These are phyloP conservation scores for Brettanomyces custersianus DNA, from an alignment of 805 yeast genomes.

Conservation along the genomic window DNA sequence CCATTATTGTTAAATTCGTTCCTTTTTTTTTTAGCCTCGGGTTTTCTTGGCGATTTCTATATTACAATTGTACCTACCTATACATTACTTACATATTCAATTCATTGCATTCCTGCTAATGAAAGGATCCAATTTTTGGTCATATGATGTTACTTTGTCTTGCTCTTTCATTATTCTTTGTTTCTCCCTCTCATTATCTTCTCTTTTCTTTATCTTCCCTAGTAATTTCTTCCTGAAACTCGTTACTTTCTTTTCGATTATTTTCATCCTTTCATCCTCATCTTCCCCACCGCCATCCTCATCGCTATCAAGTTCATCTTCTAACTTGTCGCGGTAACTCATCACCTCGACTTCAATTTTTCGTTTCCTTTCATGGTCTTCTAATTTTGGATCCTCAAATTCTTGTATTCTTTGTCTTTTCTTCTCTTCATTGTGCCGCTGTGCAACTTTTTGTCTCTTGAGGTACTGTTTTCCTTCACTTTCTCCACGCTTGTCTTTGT, in stretches of 20 bases:
- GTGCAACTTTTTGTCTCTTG: constrained; percentile 23
- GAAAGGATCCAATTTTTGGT: too few species aligned
- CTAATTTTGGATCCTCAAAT: constrained; percentile 21
- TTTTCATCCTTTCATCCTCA: not conserved
- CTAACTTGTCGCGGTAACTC: constrained; percentile 43
- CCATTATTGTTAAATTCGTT: too few species aligned
- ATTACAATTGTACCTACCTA: too few species aligned
- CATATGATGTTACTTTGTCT: too few species aligned
- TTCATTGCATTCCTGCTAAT: too few species aligned
- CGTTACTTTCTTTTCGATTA: not conserved
- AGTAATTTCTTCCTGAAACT: not conserved
- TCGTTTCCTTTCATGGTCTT: constrained; percentile 28
- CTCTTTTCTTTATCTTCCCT: not conserved
- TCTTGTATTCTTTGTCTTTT: constrained; percentile 5
- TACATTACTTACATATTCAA: too few species aligned
- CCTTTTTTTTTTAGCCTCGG: too few species aligned
- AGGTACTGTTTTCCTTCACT: constrained; percentile 29
- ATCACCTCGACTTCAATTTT: constrained; percentile 36
- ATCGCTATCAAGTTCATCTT: constrained; percentile 27
- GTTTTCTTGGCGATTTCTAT: too few species aligned
- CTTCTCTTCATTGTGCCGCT: constrained; percentile 7
- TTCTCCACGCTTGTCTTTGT: constrained; percentile 16
- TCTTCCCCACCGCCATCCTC: not conserved
- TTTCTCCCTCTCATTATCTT: not conserved
- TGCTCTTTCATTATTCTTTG: not conserved